A percentile compares a stretch with the other conserved stretches of the same genome.
Evolutionary conservation across 495 filamentous ascomycete genomes (phyloP).

Genomic region (Xylaria grammica): DNA sequence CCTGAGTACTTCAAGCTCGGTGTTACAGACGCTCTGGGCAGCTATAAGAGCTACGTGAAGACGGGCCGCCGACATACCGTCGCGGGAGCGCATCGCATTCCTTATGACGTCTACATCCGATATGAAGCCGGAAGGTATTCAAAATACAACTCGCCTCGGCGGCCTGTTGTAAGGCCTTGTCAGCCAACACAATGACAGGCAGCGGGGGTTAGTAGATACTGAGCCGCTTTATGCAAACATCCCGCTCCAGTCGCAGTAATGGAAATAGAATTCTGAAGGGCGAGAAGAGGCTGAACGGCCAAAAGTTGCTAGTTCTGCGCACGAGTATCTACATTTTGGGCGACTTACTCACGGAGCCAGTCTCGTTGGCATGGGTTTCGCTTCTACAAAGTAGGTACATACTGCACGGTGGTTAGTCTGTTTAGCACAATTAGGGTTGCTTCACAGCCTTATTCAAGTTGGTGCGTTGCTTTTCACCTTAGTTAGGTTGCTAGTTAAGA

Average conservation of each 20-base stretch:
- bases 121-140: neutral
- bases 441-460: constrained; percentile 7
- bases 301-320: neutral
- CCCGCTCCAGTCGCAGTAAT: neutral
- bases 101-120: neutral
- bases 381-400: neutral
- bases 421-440: neutral
- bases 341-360: neutral
- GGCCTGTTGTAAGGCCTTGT: neutral
- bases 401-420: neutral
- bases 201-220: constrained; percentile 6
- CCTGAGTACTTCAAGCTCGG: neutral
- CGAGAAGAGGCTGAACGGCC: neutral
- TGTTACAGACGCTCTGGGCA: neutral
- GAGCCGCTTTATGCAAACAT: constrained; percentile 1
- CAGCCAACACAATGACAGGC: neutral
- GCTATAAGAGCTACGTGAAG: constrained; percentile 8
- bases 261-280: neutral
- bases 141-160: neutral
- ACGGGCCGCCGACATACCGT: neutral
- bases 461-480: constrained; percentile 7
- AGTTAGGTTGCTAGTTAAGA: neutral
- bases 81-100: constrained; percentile 2
- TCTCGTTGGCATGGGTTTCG: neutral
- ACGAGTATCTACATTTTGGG: constrained; percentile 12